These are phyloP conservation scores for Penicillium pulvis DNA, from an alignment of 495 filamentous ascomycete species.

Conservation along the genomic window DNA sequence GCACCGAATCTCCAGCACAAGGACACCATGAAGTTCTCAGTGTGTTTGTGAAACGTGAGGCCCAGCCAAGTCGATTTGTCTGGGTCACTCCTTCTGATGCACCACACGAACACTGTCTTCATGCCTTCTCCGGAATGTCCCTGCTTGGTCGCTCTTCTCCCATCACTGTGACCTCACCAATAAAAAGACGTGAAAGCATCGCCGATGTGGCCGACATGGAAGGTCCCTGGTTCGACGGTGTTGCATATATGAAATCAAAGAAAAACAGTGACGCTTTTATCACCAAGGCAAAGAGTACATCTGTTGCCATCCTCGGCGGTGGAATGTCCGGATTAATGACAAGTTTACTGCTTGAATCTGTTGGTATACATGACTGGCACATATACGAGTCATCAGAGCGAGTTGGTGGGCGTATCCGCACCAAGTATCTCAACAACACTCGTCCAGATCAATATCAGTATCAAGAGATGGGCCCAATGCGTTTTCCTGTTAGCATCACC, in stretches of 20 bases:
- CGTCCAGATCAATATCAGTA: slow-evolving; percentile 66
- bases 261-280: slow-evolving; percentile 55
- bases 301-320: slow-evolving; percentile 63
- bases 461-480: slow-evolving; percentile 77
- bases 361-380: slow-evolving; percentile 57
- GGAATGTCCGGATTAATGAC: slow-evolving; percentile 71
- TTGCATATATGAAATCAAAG: slow-evolving; percentile 59
- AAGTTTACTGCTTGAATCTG: slow-evolving; percentile 48
- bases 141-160: slow-evolving; percentile 31
- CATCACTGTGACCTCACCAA: slow-evolving; percentile 19
- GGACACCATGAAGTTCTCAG: slow-evolving; percentile 33
- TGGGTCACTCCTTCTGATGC: slow-evolving; percentile 37
- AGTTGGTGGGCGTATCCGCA: slow-evolving; percentile 62
- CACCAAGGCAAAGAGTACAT: slow-evolving; percentile 46
- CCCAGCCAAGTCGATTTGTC: slow-evolving; percentile 34
- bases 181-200: slow-evolving; percentile 30
- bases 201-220: slow-evolving; percentile 50
- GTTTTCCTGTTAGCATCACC: slow-evolving; percentile 55
- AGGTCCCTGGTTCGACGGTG: slow-evolving; percentile 72
- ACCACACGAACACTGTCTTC: slow-evolving; percentile 32
- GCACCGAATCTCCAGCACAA: slow-evolving; percentile 15
- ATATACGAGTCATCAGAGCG: slow-evolving; percentile 54
- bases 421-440: slow-evolving; percentile 58
- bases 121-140: slow-evolving; percentile 31
- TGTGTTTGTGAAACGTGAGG: slow-evolving; percentile 29